Base-by-base conservation (phyloP, 371 early-diverging fungal genomes). In the Choanephora cucurbitarum region DNA sequence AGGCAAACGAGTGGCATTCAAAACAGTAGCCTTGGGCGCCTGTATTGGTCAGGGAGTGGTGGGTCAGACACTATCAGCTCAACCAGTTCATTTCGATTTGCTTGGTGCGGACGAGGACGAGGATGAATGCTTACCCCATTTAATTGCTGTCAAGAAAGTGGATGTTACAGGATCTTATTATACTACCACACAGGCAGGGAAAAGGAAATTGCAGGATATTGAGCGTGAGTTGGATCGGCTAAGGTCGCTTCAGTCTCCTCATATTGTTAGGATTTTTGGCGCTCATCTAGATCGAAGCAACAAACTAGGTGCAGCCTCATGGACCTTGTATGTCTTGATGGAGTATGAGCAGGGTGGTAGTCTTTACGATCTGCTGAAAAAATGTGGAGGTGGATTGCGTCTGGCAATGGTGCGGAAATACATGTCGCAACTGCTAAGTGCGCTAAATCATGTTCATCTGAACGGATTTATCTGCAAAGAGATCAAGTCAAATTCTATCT, bases 391-490 rank as follows among this genome's bases (percentile, higher is more conserved):
- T 52, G 77, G 73, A 17, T 53, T 78, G 23, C 67, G 73, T 28
- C 55, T 85, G 6, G 66, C 72, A 3, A 74, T 79, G 32, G 73
- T 79, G 11, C 72, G 79, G 10, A 77, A 81, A 43, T 85, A 85
- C 44, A 75, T 83, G 64, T 77, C 75, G 40, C 84, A 87, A 15
- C 66, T 87, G 1, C 43, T 87, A 18, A 75, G 81, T 65, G 81
- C 82, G 6, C 63, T 87, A 28, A 72, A 72, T 15, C 76, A 82
- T 64, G 55, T 87, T 9, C 85, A 87, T 55, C 45, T 79, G 15
- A 82, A 75, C 44, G 83, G 82, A 7, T 75, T 86, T 53, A 67
- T 84, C 18, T 86, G 85, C 62, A 81, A 81, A 76, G 77, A 80
- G 39, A 73, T 80, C 28, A 57, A 60, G 32, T 66, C 78, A 3